Evolutionary conservation across 2,329 filamentous ascomycete genomes (phyloP), one percentile per base, ranked within the genome.

Genomic region (Corinectria fuckeliana): DNA sequence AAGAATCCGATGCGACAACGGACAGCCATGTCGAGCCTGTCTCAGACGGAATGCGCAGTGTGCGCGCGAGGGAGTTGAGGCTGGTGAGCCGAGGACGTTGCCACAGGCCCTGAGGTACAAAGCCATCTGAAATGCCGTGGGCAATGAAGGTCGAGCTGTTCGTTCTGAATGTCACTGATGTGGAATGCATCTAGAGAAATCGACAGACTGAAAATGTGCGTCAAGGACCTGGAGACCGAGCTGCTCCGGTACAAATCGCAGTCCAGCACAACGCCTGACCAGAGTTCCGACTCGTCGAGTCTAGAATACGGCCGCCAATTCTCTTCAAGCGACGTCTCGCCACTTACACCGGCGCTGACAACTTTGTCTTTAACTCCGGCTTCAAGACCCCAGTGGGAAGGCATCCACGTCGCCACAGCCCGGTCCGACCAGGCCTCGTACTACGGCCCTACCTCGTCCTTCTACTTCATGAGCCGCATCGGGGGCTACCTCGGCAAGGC

Each of bases 381-480:
- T 38, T 16, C 41, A 10, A 52, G 48, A 39, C 38, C 61, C 0
- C 67, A 66, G 11, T 73, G 71, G 71, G 65, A 69, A 25, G 71
- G 72, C 23, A 75, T 80, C 34, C 72, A 75, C 38, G 73, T 75
- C 7, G 70, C 73, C 16, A 76, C 74, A 1, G 72, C 76, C 0
- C 69, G 74, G 4, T 74, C 74, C 1, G 73, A 71, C 18, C 72
- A 77, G 53, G 69, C 69, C 16, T 74, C 76, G 10, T 81, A 75
- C 64, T 82, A 79, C 63, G 81, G 80, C 2, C 74, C 78, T 0
- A 75, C 78, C 2, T 82, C 81, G 5, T 65, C 74, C 11, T 77
- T 76, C 60, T 82, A 78, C 68, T 82, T 81, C 63, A 76, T 81
- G 50, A 70, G 71, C 14, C 75, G 78, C 30, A 74, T 82, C 54